Base-by-base conservation (phyloP, 1,284 basidiomycete species). In the Malassezia obtusa region DNA sequence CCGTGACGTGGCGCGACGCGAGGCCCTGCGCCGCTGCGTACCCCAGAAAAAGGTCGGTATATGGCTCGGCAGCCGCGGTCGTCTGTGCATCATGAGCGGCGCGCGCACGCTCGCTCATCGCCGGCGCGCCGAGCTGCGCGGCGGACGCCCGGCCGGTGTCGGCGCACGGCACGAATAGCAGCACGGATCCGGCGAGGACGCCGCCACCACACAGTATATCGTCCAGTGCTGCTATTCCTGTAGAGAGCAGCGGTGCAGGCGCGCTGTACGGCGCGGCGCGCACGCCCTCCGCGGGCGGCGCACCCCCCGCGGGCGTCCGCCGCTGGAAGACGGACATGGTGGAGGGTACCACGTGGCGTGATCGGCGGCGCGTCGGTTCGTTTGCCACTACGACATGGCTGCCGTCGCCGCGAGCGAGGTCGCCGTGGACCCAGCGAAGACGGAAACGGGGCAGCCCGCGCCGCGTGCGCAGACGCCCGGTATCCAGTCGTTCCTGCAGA, bases 151-250 rank as follows among this genome's bases (percentile, higher is more conserved):
- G 52, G 3, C 64, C 64, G 9, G 64, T 66, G 4, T 61, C 59
- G 0, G 58, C 52, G 1, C 61, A 55, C 2, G 67, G 67, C 35
- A 87, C 79, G 36, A 90, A 76, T 30, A 85, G 78, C 35, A 87
- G 75, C 10, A 81, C 80, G 53, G 84, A 85, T 12, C 86, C 85
- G 41, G 91, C 79, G 15, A 91, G 88, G n/a, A 95, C 75, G 14
- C 92, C 92, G 19, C 64, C 60, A 24, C 88, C 89, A 53, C 89
- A 89, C 30, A 96, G 81, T 53, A 96, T 81, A 71, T 98, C 94
- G 75, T 98, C 92, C n/a, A 98, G 79, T 4, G 90, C 89, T 12
- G 89, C 83, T 5, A 96, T 83, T 2, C 92, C 94, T 3, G 87
- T 88, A 0, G 89, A 91, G 17, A 85, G 81, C 57, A 87, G 78